A percentile compares a stretch with the other conserved stretches of the same genome.
phyloP scores from a whole-genome alignment of 163 green algal species.

The Scenedesmus sp. region DNA sequence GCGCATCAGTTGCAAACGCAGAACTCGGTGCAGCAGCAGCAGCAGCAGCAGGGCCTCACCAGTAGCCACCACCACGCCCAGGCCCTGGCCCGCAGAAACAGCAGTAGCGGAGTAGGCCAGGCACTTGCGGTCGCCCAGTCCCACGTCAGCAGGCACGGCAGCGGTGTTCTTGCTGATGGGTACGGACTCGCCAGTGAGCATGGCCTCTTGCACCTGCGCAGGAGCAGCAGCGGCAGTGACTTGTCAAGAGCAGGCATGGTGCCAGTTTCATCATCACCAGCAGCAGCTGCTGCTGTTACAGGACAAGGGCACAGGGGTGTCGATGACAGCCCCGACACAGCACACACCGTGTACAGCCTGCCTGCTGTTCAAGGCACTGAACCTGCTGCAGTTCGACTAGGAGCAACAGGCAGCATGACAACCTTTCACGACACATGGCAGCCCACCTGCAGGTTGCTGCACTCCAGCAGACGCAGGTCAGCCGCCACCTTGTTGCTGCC shows the following conservation, averaged over 20 bases:
- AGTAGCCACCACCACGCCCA: constrained; percentile 71
- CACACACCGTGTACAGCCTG: no score
- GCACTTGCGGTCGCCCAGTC: constrained; percentile 64
- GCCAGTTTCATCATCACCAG: not conserved
- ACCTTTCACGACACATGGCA: no score
- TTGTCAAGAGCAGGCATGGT: not conserved
- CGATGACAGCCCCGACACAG: no score
- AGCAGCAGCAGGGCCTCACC: constrained; percentile 86
- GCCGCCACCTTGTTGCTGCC: no score
- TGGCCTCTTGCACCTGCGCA: constrained; percentile 88
- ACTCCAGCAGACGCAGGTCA: constrained; percentile 53
- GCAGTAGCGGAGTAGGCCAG: constrained; percentile 92
- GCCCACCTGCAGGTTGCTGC: constrained; percentile 55
- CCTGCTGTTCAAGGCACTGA: no score
- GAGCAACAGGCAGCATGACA: no score
- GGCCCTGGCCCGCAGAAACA: constrained; percentile 67
- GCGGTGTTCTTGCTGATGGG: constrained; percentile 81
- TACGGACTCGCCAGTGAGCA: constrained; percentile 93
- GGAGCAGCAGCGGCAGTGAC: constrained; percentile 2
- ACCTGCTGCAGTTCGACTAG: no score
- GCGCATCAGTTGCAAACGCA: no score
- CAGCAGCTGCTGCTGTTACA: not conserved
- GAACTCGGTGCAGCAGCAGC: not conserved
- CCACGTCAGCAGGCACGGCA: not conserved
- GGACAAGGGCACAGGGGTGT: no score